These are phyloP conservation scores for Pistacia integerrima DNA, from an alignment of 345 rosid genomes.

Conservation along the genomic window DNA sequence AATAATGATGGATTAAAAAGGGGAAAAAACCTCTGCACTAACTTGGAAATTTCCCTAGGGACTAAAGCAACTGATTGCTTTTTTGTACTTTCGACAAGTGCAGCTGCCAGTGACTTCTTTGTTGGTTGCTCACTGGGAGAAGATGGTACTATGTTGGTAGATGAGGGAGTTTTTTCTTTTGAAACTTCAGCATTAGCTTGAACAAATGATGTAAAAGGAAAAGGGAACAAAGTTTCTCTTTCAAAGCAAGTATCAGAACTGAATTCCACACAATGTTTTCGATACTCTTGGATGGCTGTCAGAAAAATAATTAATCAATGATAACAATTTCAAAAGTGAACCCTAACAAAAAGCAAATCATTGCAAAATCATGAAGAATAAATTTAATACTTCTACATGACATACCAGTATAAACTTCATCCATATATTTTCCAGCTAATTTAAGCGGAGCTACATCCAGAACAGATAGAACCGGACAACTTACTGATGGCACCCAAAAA, in stretches of 20 bases:
- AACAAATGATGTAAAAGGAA: slow-evolving; percentile 34
- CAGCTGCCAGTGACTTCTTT: slow-evolving; percentile 84
- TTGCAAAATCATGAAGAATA: slow-evolving; percentile 8
- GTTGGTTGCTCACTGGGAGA: slow-evolving; percentile 47
- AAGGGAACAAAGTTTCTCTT: slow-evolving; percentile 72
- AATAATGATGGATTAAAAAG: slow-evolving; percentile 68
- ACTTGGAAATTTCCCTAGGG: slow-evolving; percentile 74
- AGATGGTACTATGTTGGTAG: slow-evolving; percentile 32
- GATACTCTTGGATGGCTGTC: slow-evolving; percentile 67
- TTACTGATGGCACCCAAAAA: slow-evolving; percentile 48
- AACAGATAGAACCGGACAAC: slow-evolving; percentile 48
- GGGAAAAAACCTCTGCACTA: slow-evolving; percentile 63
- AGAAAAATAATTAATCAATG: slow-evolving; percentile 28
- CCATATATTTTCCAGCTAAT: slow-evolving; percentile 58
- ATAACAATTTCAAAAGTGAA: slow-evolving; percentile 10
- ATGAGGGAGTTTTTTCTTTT: slow-evolving; percentile 31
- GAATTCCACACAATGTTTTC: slow-evolving; percentile 55
- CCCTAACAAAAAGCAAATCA: slow-evolving; percentile 18
- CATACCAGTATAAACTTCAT: slow-evolving; percentile 69
- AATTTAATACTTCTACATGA: neutral
- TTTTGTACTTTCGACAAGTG: slow-evolving; percentile 80
- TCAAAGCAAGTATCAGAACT: slow-evolving; percentile 50
- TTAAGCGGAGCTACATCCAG: slow-evolving; percentile 63
- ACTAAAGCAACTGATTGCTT: slow-evolving; percentile 86
- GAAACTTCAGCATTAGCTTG: slow-evolving; percentile 45